Evolutionary conservation across 2,329 filamentous ascomycete species (phyloP), one percentile per base, ranked within the genome.

Genomic region (Alternaria viburni): DNA sequence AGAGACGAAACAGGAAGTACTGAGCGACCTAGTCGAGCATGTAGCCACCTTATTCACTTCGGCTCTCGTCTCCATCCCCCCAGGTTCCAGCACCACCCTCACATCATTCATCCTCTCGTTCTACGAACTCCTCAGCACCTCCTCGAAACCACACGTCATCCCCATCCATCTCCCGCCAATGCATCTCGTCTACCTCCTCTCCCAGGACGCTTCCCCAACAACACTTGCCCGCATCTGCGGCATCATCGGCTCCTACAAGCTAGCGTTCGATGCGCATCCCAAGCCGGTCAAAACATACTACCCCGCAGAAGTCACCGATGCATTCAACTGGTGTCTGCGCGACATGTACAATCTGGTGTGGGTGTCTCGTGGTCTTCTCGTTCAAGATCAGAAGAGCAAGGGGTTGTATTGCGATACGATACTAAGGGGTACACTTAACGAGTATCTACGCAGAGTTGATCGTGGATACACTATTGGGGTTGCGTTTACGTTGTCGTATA

Each of bases 321-420:
- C 86, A 23, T 94, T 96, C 81, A 97, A 97, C 76, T 90, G 90
- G 21, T 93, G 91, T 76, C 86, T 96, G 30, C 94, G 96, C 88
- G 93, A 97, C 75, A 86, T 93, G 30, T 94, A 92, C 82, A 96
- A 96, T 75, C 88, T 91, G 54, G 78, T 96, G 50, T 96, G 93
- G 93, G 87, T 92, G 9, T 87, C 88, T 21, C 87, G 90, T 12
- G 93, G 90, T 1, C 90, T 96, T 62, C 88, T 88, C 61, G 81
- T 82, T 12, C 82, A 62, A 2, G 91, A 95, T 67, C 81, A 85
- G n/a, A 88, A 89, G 70, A 83, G 86, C 4, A 71, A 84, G 15
- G 87, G 86, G 5, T 86, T 87, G 68, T 77, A 86, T 9, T 80
- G 88, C 54, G 79, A 83, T 1, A 63, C 70, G 2, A n/a, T 80